These are phyloP conservation scores for Stentor coeruleus DNA, from an alignment of 73 alveolate species.

Conservation along the genomic window DNA sequence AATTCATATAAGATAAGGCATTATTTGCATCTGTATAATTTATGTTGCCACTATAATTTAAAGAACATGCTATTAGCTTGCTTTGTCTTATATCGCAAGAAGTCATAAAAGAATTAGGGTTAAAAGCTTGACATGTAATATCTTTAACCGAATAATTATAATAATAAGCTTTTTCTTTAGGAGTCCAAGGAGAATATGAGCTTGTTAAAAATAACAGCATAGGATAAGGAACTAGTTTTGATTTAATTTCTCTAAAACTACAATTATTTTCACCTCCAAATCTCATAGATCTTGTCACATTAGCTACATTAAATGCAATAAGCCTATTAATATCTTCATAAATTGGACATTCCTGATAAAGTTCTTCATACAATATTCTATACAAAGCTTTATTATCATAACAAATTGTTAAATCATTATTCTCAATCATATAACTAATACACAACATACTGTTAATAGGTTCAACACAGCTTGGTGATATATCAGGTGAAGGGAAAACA, in stretches of 20 bases:
- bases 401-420: constrained; percentile 22
- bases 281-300: constrained; percentile 37
- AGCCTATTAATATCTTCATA: constrained; percentile 37
- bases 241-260: constrained; percentile 49
- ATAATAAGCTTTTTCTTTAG: constrained; percentile 55
- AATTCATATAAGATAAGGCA: constrained; percentile 66
- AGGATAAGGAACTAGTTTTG: constrained; percentile 62
- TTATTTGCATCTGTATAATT: constrained; percentile 62
- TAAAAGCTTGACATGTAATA: constrained; percentile 39
- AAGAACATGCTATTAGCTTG: constrained; percentile 43
- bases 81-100: constrained; percentile 46
- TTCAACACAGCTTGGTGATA: not conserved
- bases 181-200: constrained; percentile 49
- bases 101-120: constrained; percentile 29
- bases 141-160: constrained; percentile 36
- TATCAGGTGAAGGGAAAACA: constrained; percentile 29
- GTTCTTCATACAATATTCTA: constrained; percentile 45
- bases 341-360: constrained; percentile 31
- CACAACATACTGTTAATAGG: constrained; percentile 45
- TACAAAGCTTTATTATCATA: constrained; percentile 60
- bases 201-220: constrained; percentile 46
- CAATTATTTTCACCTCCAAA: constrained; percentile 62
- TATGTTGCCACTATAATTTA: constrained; percentile 56
- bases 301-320: constrained; percentile 42
- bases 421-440: constrained; percentile 5